A percentile compares a stretch with the other conserved stretches of the same genome.
Evolutionary conservation across 208 protist species (phyloP).

Genomic region (Wallacemonas rigidus): DNA sequence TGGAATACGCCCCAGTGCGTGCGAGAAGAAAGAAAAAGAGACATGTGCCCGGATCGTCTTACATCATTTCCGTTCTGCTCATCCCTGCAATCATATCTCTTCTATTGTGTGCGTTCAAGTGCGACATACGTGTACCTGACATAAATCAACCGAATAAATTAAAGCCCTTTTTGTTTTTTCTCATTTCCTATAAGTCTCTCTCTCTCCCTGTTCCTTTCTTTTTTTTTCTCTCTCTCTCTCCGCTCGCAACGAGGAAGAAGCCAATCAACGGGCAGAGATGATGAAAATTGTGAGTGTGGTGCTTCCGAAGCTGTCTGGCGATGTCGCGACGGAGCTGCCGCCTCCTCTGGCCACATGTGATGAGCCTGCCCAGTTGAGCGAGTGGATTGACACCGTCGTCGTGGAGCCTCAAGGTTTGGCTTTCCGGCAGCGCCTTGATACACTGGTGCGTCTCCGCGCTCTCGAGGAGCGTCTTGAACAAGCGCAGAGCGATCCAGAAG

Average conservation of each 20-base stretch:
- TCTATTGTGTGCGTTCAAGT: too few species aligned
- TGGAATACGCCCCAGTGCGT: too few species aligned
- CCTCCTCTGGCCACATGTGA: neutral
- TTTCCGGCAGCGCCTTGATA: conserved; percentile 42
- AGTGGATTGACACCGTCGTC: conserved; percentile 32
- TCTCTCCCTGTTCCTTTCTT: conserved; percentile 15
- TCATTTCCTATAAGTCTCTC: conserved; percentile 7
- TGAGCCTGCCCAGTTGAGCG: conserved; percentile 1
- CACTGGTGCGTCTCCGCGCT: conserved; percentile 39
- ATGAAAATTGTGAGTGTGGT: conserved; percentile 11
- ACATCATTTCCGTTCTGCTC: too few species aligned
- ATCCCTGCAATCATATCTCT: too few species aligned
- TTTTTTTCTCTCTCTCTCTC: conserved; percentile 15
- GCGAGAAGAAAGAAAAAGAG: too few species aligned
- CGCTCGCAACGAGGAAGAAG: conserved; percentile 2
- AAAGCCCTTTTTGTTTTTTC: neutral
- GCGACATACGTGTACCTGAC: too few species aligned
- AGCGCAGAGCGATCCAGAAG: conserved; percentile 50
- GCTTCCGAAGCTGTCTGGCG: conserved; percentile 11
- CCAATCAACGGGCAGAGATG: conserved; percentile 15
- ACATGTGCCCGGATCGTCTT: too few species aligned
- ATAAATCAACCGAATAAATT: too few species aligned
- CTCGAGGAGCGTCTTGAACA: conserved; percentile 44
- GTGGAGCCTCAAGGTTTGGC: conserved; percentile 48
- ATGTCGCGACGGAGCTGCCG: neutral